Conservation (phyloP, 257 asterid genomes). For the Fraxinus cuspidata region DNA sequence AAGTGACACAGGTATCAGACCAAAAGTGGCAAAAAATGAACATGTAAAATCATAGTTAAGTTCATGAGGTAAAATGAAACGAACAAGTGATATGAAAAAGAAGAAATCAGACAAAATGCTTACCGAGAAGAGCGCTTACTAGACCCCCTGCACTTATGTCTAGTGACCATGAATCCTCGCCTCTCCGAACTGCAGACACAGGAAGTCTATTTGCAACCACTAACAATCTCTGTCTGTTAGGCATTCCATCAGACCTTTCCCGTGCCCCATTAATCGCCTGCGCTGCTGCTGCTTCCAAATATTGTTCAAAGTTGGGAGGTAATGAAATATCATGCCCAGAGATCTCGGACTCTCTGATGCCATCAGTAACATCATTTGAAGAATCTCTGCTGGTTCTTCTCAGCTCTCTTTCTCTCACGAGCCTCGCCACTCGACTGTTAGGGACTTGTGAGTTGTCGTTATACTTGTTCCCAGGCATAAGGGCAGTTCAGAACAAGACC, state of each 20-base stretch:
- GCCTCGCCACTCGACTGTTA: constrained; percentile 63
- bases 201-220: constrained; percentile 99
- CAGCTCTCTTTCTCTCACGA: constrained; percentile 70
- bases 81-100: constrained; percentile 13
- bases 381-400: constrained; percentile 51
- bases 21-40: constrained; percentile 16
- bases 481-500: constrained; percentile 37
- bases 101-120: constrained; percentile 29
- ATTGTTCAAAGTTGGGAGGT: constrained; percentile 50
- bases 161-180: constrained; percentile 90
- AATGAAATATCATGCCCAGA: constrained; percentile 43
- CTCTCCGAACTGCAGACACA: constrained; percentile 88
- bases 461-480: constrained; percentile 81
- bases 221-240: constrained; percentile 68
- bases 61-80: not conserved
- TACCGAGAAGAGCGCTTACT: constrained; percentile 95
- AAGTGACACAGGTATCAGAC: constrained; percentile 27
- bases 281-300: constrained; percentile 66
- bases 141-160: constrained; percentile 99
- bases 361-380: constrained; percentile 50
- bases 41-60: constrained; percentile 7
- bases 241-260: constrained; percentile 65
- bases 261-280: constrained; percentile 53
- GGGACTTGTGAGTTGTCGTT: constrained; percentile 46
- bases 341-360: constrained; percentile 42